Conservation (phyloP, 495 filamentous ascomycete genomes). For the Glutinoglossum americanum region DNA sequence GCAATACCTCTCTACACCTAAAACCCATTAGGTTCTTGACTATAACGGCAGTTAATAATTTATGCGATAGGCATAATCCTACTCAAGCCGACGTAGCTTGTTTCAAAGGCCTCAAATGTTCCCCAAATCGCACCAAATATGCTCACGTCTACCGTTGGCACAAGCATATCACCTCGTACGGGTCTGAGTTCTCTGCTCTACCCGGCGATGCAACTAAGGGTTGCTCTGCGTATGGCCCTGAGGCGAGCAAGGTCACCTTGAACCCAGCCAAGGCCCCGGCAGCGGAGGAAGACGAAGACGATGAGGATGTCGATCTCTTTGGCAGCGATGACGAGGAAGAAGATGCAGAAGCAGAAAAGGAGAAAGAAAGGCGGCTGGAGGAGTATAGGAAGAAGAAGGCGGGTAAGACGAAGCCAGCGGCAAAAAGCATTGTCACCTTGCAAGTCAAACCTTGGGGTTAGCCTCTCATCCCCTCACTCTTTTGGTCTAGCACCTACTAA, state of each 20-base stretch:
- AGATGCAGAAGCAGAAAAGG: constrained; percentile 58
- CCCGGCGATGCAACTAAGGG: constrained; percentile 76
- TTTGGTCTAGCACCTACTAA: not conserved
- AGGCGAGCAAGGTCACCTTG: constrained; percentile 44
- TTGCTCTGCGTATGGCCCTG: constrained; percentile 82
- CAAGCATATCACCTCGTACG: constrained; percentile 86
- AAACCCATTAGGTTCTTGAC: not conserved
- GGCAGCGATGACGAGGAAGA: constrained; percentile 81
- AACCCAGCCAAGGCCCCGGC: constrained; percentile 74
- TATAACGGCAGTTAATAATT: not conserved
- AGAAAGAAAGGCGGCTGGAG: constrained; percentile 71
- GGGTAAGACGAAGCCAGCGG: constrained; percentile 65
- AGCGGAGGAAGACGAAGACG: constrained; percentile 28
- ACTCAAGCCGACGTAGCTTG: constrained; percentile 89
- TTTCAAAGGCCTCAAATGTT: constrained; percentile 67
- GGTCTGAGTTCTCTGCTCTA: constrained; percentile 75
- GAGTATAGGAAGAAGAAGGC: constrained; percentile 98
- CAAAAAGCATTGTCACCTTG: constrained; percentile 87
- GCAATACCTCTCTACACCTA: not conserved
- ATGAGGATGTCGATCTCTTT: constrained; percentile 71
- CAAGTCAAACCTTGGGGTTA: constrained; percentile 99
- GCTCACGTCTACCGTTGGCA: constrained; percentile 93
- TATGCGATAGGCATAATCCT: constrained; percentile 41
- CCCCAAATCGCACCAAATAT: constrained; percentile 66
- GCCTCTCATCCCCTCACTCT: constrained; percentile 12